Base-by-base conservation (phyloP, 2,329 filamentous ascomycete species). In the Talaromyces funiculosus region DNA sequence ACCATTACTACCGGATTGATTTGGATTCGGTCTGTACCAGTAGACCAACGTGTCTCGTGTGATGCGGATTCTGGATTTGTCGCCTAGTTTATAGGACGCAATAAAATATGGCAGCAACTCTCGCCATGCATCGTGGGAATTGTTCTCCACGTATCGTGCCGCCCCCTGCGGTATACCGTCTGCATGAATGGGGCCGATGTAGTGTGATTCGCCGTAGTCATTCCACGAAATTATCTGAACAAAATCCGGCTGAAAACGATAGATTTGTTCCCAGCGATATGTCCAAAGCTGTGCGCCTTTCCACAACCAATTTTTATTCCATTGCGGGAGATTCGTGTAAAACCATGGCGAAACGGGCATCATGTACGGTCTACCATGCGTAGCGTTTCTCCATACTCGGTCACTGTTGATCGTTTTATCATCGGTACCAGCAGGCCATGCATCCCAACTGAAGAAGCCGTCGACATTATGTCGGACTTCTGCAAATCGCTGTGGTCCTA, bases 241-340 rank as follows among this genome's bases (percentile, higher is more conserved):
- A 51, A 80, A 81, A 24, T 80, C 75, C 0, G 84, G 82, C 59
- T 77, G 67, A 0, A 85, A 61, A 1, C 78, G 72, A 22, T 84
- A 66, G 1, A 82, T 77, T 62, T 85, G 77, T 54, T 78, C 71
- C 85, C 85, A 87, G 8, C 85, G 80, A 54, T 83, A 74, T 61
- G 78, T 80, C 84, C 85, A 88, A 12, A 87, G 72, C 49, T 80
- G 75, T 62, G 87, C 85, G 3, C 82, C 82, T 42, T 78, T 78
- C 77, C 82, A 88, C 4, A 86, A 75, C 84, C 85, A 88, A 69
- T 86, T 85, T 72, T 87, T 87, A 54, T 75, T 71, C 65, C 78
- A 86, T 7, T 75, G 71, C 0, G 80, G 77, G 72, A 86, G 73
- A 62, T 85, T 81, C 56, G 85, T 86, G 69, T 72, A 82, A 69